phyloP scores from a whole-genome alignment of 148 eudicot species.

The Spergularia bocconei region DNA sequence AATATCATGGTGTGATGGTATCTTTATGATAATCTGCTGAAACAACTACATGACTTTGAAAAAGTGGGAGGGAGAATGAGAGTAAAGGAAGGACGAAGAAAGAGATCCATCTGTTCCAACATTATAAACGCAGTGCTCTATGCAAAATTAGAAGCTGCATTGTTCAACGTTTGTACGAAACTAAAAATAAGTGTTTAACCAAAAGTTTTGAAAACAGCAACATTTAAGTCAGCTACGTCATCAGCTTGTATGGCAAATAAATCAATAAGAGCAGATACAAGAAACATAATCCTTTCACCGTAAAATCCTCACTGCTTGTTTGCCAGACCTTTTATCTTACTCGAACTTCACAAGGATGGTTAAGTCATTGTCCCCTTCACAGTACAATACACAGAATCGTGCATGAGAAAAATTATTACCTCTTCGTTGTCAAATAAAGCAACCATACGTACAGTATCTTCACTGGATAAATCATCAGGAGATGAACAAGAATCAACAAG shows the following conservation, averaged over 20 bases:
- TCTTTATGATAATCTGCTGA: neutral
- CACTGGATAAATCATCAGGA: slow-evolving; percentile 64
- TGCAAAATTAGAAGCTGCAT: neutral
- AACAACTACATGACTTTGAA: neutral
- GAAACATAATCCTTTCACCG: slow-evolving; percentile 2
- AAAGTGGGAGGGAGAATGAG: neutral
- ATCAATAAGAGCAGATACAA: neutral
- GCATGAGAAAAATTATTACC: slow-evolving; percentile 38
- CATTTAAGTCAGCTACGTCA: neutral
- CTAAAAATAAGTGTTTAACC: neutral
- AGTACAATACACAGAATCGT: neutral
- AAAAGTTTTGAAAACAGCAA: neutral
- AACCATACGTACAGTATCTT: slow-evolving; percentile 78
- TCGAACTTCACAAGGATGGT: neutral
- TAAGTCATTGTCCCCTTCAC: neutral
- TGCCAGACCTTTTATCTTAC: neutral
- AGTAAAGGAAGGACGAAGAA: no score
- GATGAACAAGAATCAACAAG: slow-evolving; percentile 74
- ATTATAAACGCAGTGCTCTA: neutral
- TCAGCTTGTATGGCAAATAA: neutral
- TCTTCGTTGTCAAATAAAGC: slow-evolving; percentile 97
- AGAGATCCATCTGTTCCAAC: slow-evolving; percentile 1
- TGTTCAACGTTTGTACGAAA: slow-evolving; percentile 2
- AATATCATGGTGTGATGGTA: no score
- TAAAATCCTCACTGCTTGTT: neutral